These are phyloP conservation scores for Flaveria linearis DNA, from an alignment of 129 eudicot genomes.

Conservation along the genomic window DNA sequence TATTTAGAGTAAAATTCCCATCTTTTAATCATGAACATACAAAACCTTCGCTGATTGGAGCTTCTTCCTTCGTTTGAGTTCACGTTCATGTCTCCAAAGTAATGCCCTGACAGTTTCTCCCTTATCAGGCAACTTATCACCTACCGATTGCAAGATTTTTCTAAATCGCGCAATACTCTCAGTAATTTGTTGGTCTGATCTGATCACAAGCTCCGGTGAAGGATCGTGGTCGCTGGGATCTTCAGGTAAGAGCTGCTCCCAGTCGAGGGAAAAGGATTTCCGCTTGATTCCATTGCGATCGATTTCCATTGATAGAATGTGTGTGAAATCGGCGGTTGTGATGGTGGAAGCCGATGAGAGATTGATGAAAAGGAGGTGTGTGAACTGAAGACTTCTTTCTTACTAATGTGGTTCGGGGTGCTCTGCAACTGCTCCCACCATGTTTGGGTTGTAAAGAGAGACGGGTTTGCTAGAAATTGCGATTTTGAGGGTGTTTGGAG, in stretches of 20 bases:
- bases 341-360: neutral
- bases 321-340: slow-evolving; percentile 4
- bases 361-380: neutral
- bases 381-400: too few relatives aligned
- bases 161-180: neutral
- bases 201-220: slow-evolving; percentile 26
- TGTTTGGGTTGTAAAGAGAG: too few relatives aligned
- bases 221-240: slow-evolving; percentile 39
- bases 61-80: slow-evolving; percentile 32
- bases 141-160: neutral
- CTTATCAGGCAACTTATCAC: slow-evolving; percentile 38
- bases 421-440: too few relatives aligned
- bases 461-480: too few relatives aligned
- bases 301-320: slow-evolving; percentile 32
- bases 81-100: slow-evolving; percentile 33
- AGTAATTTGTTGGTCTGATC: slow-evolving; percentile 13
- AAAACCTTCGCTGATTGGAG: slow-evolving; percentile 35
- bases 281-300: slow-evolving; percentile 21
- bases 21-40: neutral
- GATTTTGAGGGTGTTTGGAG: too few relatives aligned
- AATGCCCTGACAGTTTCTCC: slow-evolving; percentile 42
- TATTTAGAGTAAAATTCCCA: too few relatives aligned
- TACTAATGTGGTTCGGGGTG: too few relatives aligned
- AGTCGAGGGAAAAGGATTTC: slow-evolving; percentile 26
- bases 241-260: slow-evolving; percentile 26